phyloP scores from a whole-genome alignment of 768 basidiomycete genomes.

The Kockovaella imperatae region DNA sequence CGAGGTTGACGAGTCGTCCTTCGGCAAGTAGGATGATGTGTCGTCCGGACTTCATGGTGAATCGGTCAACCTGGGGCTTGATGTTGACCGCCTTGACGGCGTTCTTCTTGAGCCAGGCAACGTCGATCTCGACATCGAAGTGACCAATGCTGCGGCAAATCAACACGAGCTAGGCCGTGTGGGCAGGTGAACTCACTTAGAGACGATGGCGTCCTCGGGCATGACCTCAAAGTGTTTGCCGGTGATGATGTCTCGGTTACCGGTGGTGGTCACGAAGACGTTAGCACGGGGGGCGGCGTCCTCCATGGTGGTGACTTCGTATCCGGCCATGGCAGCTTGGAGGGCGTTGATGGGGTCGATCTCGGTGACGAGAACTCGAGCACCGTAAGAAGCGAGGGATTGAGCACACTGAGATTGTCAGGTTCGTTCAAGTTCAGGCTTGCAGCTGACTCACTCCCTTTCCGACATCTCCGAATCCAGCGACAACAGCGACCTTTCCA shows the following conservation, averaged over 20 bases:
- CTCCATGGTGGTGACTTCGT: conserved; percentile 98
- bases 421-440: background rate
- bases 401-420: conserved; percentile 70
- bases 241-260: conserved; percentile 96
- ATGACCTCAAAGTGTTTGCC: conserved; percentile 83
- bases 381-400: conserved; percentile 92
- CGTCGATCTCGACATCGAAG: conserved; percentile 67
- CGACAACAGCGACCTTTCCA: conserved; percentile 97
- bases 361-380: conserved; percentile 91
- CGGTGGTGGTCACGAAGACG: conserved; percentile 96
- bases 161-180: conserved; percentile 2
- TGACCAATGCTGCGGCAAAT: conserved; percentile 45
- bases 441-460: conserved; percentile 72
- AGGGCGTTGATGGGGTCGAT: conserved; percentile 99
- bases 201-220: conserved; percentile 98
- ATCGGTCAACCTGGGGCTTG: conserved; percentile 99
- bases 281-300: conserved; percentile 82
- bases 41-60: conserved; percentile 80
- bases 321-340: conserved; percentile 99
- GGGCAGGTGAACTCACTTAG: conserved; percentile 59
- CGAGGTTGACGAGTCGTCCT: conserved; percentile 97
- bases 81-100: conserved; percentile 75
- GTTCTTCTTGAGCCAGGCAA: conserved; percentile 94
- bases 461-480: conserved; percentile 97
- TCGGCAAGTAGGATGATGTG: conserved; percentile 97